These are phyloP conservation scores for Lactarius tabidus DNA, from an alignment of 768 basidiomycete genomes.

Conservation along the genomic window DNA sequence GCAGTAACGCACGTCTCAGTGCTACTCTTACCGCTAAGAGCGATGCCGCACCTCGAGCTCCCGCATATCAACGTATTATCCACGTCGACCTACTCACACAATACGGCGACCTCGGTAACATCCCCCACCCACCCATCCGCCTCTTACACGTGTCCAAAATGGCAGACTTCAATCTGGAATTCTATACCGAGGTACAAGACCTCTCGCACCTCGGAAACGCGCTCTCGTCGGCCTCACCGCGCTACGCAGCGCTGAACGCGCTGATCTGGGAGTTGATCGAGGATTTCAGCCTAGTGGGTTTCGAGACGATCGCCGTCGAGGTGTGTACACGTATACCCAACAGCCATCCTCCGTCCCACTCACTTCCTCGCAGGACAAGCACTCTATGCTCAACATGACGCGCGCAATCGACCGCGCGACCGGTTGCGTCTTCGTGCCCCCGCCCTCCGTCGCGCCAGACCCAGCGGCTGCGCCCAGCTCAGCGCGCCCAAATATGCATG, in stretches of 20 bases:
- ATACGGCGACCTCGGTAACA: slow-evolving; percentile 89
- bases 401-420: slow-evolving; percentile 85
- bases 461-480: slow-evolving; percentile 38
- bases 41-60: slow-evolving; percentile 98
- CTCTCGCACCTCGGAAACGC: slow-evolving; percentile 80
- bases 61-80: slow-evolving; percentile 97
- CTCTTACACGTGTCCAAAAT: neutral
- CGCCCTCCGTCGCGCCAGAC: slow-evolving; percentile 34
- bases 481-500: slow-evolving; percentile 57
- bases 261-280: slow-evolving; percentile 91
- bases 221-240: slow-evolving; percentile 62
- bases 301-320: slow-evolving; percentile 96
- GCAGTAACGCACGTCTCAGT: slow-evolving; percentile 93
- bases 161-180: slow-evolving; percentile 93
- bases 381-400: slow-evolving; percentile 88
- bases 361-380: slow-evolving; percentile 63
- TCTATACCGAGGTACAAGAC: slow-evolving; percentile 98
- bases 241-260: slow-evolving; percentile 78
- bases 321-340: slow-evolving; percentile 40
- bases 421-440: slow-evolving; percentile 84
- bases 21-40: slow-evolving; percentile 83
- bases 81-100: slow-evolving; percentile 84
- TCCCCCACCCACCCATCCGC: neutral
- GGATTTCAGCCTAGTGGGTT: slow-evolving; percentile 88
- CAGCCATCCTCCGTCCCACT: too few relatives aligned